phyloP scores from a whole-genome alignment of 345 rosid genomes.

The Bruguiera sexangula region DNA sequence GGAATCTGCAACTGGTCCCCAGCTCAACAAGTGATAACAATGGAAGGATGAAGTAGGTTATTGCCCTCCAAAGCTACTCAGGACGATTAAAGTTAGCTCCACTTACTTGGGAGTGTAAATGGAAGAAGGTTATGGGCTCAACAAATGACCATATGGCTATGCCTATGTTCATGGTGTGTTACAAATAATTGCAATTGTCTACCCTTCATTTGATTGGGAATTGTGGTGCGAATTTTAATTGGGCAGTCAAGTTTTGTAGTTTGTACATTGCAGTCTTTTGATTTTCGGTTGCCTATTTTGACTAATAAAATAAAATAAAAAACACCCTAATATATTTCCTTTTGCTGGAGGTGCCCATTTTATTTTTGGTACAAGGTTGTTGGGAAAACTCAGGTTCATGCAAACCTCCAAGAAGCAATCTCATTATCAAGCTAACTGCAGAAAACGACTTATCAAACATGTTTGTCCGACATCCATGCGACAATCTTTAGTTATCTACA shows the following conservation, averaged over 20 bases:
- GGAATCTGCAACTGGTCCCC: not conserved
- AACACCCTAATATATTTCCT: no score
- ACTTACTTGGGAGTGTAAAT: not conserved
- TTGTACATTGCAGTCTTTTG: no score
- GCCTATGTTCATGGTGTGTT: no score
- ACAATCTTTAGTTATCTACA: not conserved
- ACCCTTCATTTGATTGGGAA: no score
- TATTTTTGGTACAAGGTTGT: not conserved
- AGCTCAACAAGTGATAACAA: not conserved
- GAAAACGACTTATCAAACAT: conserved; percentile 18
- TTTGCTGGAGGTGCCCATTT: no score
- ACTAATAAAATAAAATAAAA: no score
- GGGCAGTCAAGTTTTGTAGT: no score
- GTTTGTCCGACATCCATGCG: conserved; percentile 10
- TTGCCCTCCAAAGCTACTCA: not conserved
- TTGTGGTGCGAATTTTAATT: no score
- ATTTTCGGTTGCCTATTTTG: no score
- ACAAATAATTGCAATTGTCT: no score
- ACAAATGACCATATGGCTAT: conserved; percentile 1
- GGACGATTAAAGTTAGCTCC: not conserved
- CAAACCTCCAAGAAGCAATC: conserved; percentile 13
- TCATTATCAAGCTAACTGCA: conserved; percentile 3
- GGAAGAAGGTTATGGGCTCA: conserved; percentile 4
- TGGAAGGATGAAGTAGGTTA: not conserved
- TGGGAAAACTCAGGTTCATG: not conserved